A percentile compares a stretch with the other conserved stretches of the same genome.
Conservation (phyloP, 2,329 filamentous ascomycete species). For the Penicillium sp. region DNA sequence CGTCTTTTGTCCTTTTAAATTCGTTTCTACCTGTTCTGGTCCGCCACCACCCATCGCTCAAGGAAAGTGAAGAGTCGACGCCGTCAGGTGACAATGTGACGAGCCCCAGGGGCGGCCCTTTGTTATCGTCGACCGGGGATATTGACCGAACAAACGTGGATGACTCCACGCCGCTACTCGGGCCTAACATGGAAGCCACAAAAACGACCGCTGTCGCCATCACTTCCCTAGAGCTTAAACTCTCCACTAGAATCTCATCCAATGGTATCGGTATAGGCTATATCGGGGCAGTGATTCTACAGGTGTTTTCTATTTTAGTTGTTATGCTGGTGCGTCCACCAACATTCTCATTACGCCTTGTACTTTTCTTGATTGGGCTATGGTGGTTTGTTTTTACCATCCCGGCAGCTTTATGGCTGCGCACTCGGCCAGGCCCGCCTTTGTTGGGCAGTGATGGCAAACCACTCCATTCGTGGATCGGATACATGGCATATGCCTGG, state of each 20-base stretch:
- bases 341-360: conserved; percentile 80
- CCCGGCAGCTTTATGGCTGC: conserved; percentile 81
- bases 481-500: conserved; percentile 83
- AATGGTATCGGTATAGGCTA: conserved; percentile 94
- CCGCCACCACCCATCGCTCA: conserved; percentile 68
- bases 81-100: conserved; percentile 5
- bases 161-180: conserved; percentile 30
- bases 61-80: conserved; percentile 13
- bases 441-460: conserved; percentile 46
- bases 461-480: conserved; percentile 56
- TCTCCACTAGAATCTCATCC: conserved; percentile 89
- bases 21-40: conserved; percentile 91
- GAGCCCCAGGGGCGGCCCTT: neutral
- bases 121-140: conserved; percentile 10
- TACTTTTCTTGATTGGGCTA: conserved; percentile 77
- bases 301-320: conserved; percentile 75
- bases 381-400: conserved; percentile 96
- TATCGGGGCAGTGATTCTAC: conserved; percentile 77
- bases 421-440: conserved; percentile 83
- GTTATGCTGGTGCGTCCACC: conserved; percentile 71
- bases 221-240: conserved; percentile 64
- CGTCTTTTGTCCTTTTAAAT: conserved; percentile 92
- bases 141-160: conserved; percentile 4
- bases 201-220: conserved; percentile 3
- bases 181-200: conserved; percentile 11